Evolutionary conservation across 805 yeast species (phyloP), one percentile per base, ranked within the genome.

Genomic region (Hanseniaspora lindneri): DNA sequence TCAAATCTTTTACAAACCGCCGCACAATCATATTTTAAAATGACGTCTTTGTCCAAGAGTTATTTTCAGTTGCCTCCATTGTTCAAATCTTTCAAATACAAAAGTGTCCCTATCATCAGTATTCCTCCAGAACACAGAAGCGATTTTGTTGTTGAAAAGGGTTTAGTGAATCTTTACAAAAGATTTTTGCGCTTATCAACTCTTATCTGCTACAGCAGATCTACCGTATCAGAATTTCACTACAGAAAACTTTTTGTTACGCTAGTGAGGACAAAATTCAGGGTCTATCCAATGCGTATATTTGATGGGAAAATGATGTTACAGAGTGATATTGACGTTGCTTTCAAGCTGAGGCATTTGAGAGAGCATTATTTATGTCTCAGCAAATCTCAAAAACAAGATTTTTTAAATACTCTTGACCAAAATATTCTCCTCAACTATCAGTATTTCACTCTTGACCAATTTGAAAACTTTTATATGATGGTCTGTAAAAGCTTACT

Each of bases 401-500:
- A 8, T 17, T 23, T n/a, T 21, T 21, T 35, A 13, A 35, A 14
- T 5, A 21, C 20, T 21, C 20, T 43, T 27, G 35, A 35, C n/a
- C 6, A 36, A 1, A 2, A 36, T 10, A 6, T 44, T 20, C n/a
- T 2, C 3, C 32, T 23, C 4, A 44, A 44, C 27, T 37, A 37
- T 20, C 29, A 24, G 7, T 39, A 25, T 23, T 36, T 36, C 17
- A 36, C 33, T 8, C 21, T 44, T 10, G 24, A 37, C 3, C 37
- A 37, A 10, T 44, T 34, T 44, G 48, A 19, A 17, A 29, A 30
- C 24, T 24, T 44, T 37, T 44, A 44, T 19, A 21, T n/a, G 4
- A 16, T 28, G 24, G 34, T 44, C 2, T 21, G 32, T 13, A 21
- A 29, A 2, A 39, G 39, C 17, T 20, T 44, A 11, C 16, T 2